phyloP scores from a whole-genome alignment of 2,329 filamentous ascomycete species.

The Ceratocystis alfenasii region DNA sequence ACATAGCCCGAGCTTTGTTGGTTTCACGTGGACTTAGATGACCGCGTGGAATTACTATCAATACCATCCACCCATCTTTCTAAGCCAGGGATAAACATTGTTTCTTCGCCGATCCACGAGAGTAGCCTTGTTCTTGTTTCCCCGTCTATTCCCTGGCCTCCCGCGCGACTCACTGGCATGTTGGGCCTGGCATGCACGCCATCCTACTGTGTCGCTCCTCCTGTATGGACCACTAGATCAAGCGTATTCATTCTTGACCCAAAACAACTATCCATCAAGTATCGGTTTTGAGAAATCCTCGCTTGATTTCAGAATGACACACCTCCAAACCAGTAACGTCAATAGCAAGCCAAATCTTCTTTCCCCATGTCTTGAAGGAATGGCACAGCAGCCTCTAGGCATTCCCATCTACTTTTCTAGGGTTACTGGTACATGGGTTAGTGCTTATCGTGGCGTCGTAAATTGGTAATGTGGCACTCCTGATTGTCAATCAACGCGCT shows the following conservation, averaged over 20 bases:
- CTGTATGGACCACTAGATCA: background rate
- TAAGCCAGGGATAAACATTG: background rate
- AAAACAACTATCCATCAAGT: background rate
- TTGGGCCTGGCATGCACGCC: slow-evolving; percentile 4
- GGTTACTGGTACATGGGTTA: too few relatives aligned
- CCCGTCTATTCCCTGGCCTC: background rate
- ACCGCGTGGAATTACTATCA: background rate
- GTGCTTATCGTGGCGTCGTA: too few relatives aligned
- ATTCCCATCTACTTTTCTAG: too few relatives aligned
- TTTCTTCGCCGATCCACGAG: background rate
- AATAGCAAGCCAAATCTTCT: background rate
- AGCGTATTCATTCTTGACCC: background rate
- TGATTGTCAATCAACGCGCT: background rate
- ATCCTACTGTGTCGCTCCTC: background rate
- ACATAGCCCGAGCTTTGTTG: slow-evolving; percentile 1
- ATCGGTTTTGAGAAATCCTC: slow-evolving; percentile 5
- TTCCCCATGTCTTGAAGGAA: too few relatives aligned
- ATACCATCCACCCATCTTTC: background rate
- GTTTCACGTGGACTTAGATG: background rate
- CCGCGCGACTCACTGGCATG: background rate
- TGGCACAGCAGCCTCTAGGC: too few relatives aligned
- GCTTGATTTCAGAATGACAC: slow-evolving; percentile 7
- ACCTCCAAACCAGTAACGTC: background rate
- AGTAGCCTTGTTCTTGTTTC: background rate
- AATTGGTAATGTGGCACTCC: background rate